phyloP scores from a whole-genome alignment of 1,139 yeast species.

The Scheffersomyces lignicola region DNA sequence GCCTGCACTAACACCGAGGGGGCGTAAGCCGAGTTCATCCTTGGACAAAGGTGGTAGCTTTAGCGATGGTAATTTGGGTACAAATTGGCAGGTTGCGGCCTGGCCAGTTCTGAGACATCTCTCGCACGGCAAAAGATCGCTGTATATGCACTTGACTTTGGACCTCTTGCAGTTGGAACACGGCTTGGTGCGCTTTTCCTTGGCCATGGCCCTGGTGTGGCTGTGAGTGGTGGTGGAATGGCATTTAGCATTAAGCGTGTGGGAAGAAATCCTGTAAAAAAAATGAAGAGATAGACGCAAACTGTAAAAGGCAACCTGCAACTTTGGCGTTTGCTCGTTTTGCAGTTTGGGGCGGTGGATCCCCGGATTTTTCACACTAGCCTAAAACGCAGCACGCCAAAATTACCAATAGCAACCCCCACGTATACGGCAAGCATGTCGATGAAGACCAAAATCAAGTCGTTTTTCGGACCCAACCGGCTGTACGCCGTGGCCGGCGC shows the following conservation, averaged over 20 bases:
- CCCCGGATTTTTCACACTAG: not conserved
- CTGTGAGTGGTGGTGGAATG: no score
- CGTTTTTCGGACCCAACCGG: constrained; percentile 55
- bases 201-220: constrained; percentile 36
- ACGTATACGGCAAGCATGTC: constrained; percentile 24
- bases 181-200: constrained; percentile 56
- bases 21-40: constrained; percentile 14
- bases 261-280: not conserved
- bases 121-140: constrained; percentile 52
- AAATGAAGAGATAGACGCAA: not conserved
- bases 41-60: constrained; percentile 28
- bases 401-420: not conserved
- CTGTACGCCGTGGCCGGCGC: constrained; percentile 77
- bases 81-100: constrained; percentile 52
- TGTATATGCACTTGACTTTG: constrained; percentile 61
- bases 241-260: no score
- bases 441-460: constrained; percentile 37
- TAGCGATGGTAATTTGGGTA: constrained; percentile 51
- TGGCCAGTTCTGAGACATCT: constrained; percentile 55
- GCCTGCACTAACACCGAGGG: constrained; percentile 4
- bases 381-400: not conserved
- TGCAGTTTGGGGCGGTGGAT: not conserved
- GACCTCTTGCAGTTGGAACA: constrained; percentile 64
- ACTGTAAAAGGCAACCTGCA: not conserved
- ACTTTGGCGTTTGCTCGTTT: not conserved